phyloP scores from a whole-genome alignment of 305 asterid species.

The Caryopteris hybrid region DNA sequence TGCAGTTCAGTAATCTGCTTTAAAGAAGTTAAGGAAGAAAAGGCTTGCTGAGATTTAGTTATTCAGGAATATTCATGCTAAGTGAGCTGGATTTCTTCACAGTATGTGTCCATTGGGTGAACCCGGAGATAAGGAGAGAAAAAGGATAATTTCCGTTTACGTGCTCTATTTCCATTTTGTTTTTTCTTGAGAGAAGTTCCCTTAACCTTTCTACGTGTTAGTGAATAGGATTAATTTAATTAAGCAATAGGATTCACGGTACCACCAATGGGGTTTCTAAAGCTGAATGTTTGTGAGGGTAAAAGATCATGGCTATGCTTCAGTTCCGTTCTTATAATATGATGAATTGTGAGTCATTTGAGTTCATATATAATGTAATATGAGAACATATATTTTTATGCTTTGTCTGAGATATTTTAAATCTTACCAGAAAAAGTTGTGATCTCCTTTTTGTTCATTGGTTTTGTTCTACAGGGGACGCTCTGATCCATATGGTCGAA shows the following conservation, averaged over 20 bases:
- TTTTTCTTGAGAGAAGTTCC: neutral
- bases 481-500: constrained; percentile 31
- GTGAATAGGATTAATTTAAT: no score
- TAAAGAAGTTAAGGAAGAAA: neutral
- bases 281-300: neutral
- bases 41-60: neutral
- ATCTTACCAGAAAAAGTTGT: neutral
- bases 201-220: neutral
- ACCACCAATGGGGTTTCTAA: neutral
- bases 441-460: neutral
- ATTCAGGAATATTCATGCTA: neutral
- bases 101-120: neutral
- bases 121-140: neutral
- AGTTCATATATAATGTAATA: neutral
- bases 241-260: neutral
- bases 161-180: no score
- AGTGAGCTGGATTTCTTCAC: neutral
- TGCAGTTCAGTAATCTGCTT: neutral
- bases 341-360: neutral
- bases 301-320: neutral
- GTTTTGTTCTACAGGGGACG: constrained; percentile 45
- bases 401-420: neutral
- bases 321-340: neutral
- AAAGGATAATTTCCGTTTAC: neutral
- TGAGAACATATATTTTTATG: neutral